Conservation (phyloP, 1,284 basidiomycete genomes). For the Fomitopsis palustris region DNA sequence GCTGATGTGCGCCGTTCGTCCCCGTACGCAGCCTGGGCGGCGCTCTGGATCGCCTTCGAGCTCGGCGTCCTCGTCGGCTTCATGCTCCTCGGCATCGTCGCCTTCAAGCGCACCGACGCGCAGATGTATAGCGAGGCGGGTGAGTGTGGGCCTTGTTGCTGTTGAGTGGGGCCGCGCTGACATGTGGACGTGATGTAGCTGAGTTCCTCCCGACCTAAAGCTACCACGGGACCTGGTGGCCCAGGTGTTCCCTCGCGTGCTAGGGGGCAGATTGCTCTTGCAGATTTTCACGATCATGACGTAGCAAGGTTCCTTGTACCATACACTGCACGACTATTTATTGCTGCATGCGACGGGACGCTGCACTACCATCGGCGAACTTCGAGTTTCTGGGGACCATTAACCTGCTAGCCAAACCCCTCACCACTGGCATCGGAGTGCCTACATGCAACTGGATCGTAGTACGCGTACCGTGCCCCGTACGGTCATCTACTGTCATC, state of each 20-base stretch:
- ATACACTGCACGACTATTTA: background rate
- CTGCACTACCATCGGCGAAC: background rate
- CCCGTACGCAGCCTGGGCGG: slow-evolving; percentile 59
- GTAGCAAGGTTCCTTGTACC: background rate
- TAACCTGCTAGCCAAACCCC: too few relatives aligned
- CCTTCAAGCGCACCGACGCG: slow-evolving; percentile 51
- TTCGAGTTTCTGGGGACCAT: background rate
- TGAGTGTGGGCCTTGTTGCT: slow-evolving; percentile 16
- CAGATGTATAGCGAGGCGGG: slow-evolving; percentile 37
- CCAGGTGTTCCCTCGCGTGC: background rate
- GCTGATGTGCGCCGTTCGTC: slow-evolving; percentile 6
- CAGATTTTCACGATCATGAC: background rate
- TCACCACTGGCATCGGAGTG: background rate
- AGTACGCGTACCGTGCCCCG: background rate
- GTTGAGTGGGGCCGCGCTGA: background rate
- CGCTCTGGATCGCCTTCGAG: slow-evolving; percentile 73
- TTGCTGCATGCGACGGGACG: background rate
- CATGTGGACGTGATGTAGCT: slow-evolving; percentile 8
- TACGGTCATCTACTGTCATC: background rate
- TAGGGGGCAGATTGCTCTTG: background rate
- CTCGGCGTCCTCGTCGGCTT: slow-evolving; percentile 65
- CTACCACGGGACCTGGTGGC: too few relatives aligned
- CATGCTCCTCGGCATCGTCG: slow-evolving; percentile 63
- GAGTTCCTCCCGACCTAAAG: slow-evolving; percentile 26
- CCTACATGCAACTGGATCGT: background rate